Percentiles rank a stretch among this genome's conserved stretches.
Conservation (phyloP, 139 green algal genomes). For the Picochlorum sp. region DNA sequence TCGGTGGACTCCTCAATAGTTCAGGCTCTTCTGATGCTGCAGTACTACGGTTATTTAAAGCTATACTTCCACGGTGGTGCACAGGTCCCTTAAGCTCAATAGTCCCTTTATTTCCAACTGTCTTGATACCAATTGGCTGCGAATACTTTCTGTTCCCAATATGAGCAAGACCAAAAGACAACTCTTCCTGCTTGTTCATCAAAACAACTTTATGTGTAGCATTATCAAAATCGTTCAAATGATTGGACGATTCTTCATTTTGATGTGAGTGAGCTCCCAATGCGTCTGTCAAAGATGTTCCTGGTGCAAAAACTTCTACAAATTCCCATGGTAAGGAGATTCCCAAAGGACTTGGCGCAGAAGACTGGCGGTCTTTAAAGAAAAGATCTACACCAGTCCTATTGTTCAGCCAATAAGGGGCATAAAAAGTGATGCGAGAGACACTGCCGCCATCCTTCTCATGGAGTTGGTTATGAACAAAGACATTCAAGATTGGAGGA, state of each 20-base stretch:
- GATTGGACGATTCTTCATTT: neutral
- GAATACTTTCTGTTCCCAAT: constrained; percentile 21
- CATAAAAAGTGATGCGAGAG: constrained; percentile 44
- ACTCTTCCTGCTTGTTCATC: constrained; percentile 63
- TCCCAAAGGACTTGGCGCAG: constrained; percentile 19
- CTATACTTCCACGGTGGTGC: too few relatives aligned
- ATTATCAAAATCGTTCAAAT: neutral
- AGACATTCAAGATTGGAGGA: constrained; percentile 40
- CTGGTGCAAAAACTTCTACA: constrained; percentile 33
- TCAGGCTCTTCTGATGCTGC: neutral
- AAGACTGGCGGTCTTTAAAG: constrained; percentile 42
- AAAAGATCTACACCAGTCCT: constrained; percentile 65
- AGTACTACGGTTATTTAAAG: too few relatives aligned
- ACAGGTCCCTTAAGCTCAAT: constrained; percentile 9
- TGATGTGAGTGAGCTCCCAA: neutral
- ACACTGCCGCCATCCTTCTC: constrained; percentile 12
- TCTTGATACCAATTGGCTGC: constrained; percentile 31
- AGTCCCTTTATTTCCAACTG: constrained; percentile 30
- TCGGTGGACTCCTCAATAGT: neutral
- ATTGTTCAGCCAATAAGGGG: constrained; percentile 77
- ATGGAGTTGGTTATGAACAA: constrained; percentile 48
- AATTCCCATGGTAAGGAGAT: constrained; percentile 30
- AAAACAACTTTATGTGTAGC: constrained; percentile 38
- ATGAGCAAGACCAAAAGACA: constrained; percentile 30
- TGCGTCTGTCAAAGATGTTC: constrained; percentile 28